phyloP scores from a whole-genome alignment of 257 asterid genomes.

The Parsonsia alboflavescens region DNA sequence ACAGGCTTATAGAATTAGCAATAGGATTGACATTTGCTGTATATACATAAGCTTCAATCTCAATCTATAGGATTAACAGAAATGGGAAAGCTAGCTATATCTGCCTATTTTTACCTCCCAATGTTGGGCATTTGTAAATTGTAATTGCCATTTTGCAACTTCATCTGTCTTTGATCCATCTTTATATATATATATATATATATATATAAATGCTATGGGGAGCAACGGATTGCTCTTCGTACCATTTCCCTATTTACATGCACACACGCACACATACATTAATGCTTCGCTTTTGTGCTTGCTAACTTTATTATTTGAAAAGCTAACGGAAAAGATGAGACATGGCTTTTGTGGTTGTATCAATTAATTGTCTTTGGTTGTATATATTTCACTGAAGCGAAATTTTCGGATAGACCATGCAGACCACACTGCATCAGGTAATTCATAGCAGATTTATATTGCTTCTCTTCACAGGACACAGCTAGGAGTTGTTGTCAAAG shows the following conservation, averaged over 20 bases:
- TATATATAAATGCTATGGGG: too few species aligned
- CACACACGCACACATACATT: too few species aligned
- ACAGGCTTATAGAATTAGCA: conserved; percentile 5
- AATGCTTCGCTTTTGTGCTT: background rate
- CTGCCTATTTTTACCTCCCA: background rate
- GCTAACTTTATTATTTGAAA: background rate
- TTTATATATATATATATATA: background rate
- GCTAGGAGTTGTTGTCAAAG: background rate
- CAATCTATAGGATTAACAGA: background rate
- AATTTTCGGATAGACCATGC: background rate
- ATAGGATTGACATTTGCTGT: conserved; percentile 3
- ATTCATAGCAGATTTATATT: background rate
- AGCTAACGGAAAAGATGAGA: background rate
- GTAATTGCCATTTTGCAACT: background rate
- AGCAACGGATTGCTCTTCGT: too few species aligned
- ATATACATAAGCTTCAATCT: background rate
- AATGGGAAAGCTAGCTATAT: background rate
- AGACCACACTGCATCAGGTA: background rate
- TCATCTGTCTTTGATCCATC: background rate
- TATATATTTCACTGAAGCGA: background rate
- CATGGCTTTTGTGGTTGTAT: background rate
- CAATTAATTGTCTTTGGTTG: background rate
- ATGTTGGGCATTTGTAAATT: background rate
- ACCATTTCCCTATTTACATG: too few species aligned
- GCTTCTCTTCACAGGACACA: background rate